phyloP scores from a whole-genome alignment of 305 asterid species.

The Fraxinus sp. region DNA sequence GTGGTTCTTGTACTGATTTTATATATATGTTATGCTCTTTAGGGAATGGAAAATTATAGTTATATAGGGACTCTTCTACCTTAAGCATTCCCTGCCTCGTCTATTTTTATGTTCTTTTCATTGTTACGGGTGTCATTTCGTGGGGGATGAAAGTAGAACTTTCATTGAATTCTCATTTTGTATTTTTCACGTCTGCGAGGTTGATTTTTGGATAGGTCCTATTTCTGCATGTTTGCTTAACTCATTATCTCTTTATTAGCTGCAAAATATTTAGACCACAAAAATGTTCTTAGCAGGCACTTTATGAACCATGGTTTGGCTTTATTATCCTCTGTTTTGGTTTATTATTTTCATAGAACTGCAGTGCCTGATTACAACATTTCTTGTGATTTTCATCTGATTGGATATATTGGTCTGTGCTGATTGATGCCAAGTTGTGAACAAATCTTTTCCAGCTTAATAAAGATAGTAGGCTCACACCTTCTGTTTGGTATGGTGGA shows the following conservation, averaged over 20 bases:
- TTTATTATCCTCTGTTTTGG: background rate
- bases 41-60: constrained; percentile 4
- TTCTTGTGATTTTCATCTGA: background rate
- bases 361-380: constrained; percentile 17
- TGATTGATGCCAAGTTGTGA: constrained; percentile 16
- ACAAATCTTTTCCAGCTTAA: background rate
- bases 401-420: constrained; percentile 5
- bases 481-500: background rate
- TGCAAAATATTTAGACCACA: background rate
- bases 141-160: background rate
- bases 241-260: background rate
- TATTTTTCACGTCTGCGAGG: background rate
- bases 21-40: constrained; percentile 11
- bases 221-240: background rate
- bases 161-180: background rate
- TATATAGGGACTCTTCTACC: background rate
- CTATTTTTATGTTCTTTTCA: background rate
- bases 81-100: constrained; percentile 3
- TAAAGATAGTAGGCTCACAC: constrained; percentile 7
- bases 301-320: constrained; percentile 1
- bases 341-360: background rate
- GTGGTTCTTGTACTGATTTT: background rate
- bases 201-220: background rate
- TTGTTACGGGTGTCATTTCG: background rate
- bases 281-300: background rate